These are phyloP conservation scores for Colletotrichum euphorbiae DNA, from an alignment of 2,329 filamentous ascomycete genomes.

Conservation along the genomic window DNA sequence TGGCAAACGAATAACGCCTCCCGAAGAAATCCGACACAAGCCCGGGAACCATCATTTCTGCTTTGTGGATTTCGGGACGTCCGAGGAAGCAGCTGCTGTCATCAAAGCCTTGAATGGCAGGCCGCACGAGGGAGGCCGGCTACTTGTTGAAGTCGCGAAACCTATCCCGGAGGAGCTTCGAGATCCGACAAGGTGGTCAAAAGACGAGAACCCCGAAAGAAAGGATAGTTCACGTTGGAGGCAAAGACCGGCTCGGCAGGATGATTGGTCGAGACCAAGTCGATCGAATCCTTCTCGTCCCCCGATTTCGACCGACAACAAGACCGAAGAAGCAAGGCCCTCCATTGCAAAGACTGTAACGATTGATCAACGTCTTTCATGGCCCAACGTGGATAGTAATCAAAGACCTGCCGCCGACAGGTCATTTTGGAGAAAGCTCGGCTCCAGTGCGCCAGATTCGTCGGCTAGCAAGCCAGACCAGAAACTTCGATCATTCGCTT, in stretches of 20 bases:
- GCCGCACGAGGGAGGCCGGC: slow-evolving; percentile 41
- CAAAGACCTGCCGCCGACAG: not conserved
- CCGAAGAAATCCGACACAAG: slow-evolving; percentile 62
- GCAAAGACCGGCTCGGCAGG: not conserved
- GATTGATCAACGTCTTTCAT: not conserved
- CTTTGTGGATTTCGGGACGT: slow-evolving; percentile 71
- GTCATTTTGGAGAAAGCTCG: not conserved
- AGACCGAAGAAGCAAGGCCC: not conserved
- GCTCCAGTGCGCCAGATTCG: not conserved
- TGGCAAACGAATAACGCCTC: slow-evolving; percentile 68
- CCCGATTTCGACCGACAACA: not conserved
- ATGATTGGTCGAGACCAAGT: not conserved
- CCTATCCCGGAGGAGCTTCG: slow-evolving; percentile 9
- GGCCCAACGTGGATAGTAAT: accelerated
- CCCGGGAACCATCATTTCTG: slow-evolving; percentile 71
- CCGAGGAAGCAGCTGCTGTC: slow-evolving; percentile 65
- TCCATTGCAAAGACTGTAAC: not conserved
- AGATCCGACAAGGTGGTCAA: not conserved
- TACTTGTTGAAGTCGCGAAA: slow-evolving; percentile 7
- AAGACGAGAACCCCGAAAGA: not conserved
- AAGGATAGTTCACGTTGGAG: slow-evolving; percentile 1
- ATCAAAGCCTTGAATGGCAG: slow-evolving; percentile 56
- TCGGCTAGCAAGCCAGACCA: not conserved
- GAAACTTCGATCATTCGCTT: slow-evolving; percentile 6
- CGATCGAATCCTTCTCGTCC: not conserved